Base-by-base conservation (phyloP, 1,284 basidiomycete genomes). In the Cryptococcus sp. region DNA sequence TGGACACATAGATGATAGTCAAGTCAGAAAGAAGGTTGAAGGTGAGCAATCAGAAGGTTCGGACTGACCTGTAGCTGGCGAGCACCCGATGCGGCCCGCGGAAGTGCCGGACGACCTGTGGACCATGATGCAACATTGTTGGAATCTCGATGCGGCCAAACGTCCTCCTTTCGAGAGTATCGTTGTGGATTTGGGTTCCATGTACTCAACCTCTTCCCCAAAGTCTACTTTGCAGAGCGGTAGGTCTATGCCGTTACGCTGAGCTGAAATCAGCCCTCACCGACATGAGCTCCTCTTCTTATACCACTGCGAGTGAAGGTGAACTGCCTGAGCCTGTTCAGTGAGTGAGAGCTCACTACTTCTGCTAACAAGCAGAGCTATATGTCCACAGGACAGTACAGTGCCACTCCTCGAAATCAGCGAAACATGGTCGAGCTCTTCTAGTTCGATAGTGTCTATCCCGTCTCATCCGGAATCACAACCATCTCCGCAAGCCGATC, bases 11-110 rank as follows among this genome's bases (percentile, higher is more conserved):
- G 84, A 86, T 59, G 88, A 89, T 62, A 79, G 81, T 17, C 72
- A 80, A 0, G 85, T 89, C 11, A 76, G 82, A 20, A 80, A 81
- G 54, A 82, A 86, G 29, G 85, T 90, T 3, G 69, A 86, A 17
- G 77, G 88, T 89, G 63, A 58, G 84, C 53, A 44, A 22, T 50
- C 10, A 53, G 44, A 39, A 49, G 19, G 5, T 44, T 51, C 1
- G 38, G 5, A 43, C 43, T 43, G 34, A 11, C 29, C 8, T 5
- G 16, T 64, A 87, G 87, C 78, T 48, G 83, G 85, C 59, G 80
- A 87, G 57, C 81, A 79, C 54, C 83, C 86, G 2, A 83, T 85
- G 0, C 69, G 78, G 1, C 73, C 86, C 0, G 45, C 51, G 22
- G 47, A 53, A 26, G 51, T 61, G 19, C 37, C 66, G 66, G 55